A percentile compares a stretch with the other conserved stretches of the same genome.
Evolutionary conservation across 108 stramenopile genomes (phyloP).

Genomic region (Aurantiochytrium sp.): DNA sequence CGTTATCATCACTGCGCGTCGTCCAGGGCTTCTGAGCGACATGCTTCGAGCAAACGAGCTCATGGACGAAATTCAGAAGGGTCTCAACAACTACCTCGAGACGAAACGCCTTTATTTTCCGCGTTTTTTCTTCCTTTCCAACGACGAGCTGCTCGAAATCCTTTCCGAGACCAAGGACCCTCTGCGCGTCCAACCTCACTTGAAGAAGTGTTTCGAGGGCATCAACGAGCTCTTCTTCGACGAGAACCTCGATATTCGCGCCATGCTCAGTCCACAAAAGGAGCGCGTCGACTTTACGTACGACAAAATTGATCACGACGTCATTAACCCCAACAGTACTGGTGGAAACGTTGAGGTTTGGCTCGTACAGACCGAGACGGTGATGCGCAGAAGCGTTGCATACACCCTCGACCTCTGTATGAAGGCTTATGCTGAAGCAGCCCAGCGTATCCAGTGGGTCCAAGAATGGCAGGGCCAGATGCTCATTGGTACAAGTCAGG

Average conservation of each 20-base stretch:
- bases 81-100: conserved; percentile 57
- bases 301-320: conserved; percentile 34
- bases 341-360: conserved; percentile 65
- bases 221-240: conserved; percentile 54
- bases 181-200: conserved; percentile 56
- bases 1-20: conserved; percentile 41
- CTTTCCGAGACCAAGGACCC: conserved; percentile 66
- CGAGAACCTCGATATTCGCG: conserved; percentile 49
- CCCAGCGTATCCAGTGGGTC: conserved; percentile 43
- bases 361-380: conserved; percentile 54
- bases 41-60: conserved; percentile 51
- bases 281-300: conserved; percentile 50
- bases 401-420: conserved; percentile 41
- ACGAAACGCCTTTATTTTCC: conserved; percentile 58
- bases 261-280: conserved; percentile 40
- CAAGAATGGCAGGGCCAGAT: conserved; percentile 50
- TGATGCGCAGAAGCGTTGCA: conserved; percentile 41
- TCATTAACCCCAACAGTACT: conserved; percentile 56
- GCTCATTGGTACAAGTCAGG: conserved; percentile 45
- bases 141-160: conserved; percentile 54
- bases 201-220: conserved; percentile 68
- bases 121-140: conserved; percentile 47
- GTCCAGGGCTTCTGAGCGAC: conserved; percentile 37
- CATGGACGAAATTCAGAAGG: conserved; percentile 53
- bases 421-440: conserved; percentile 18